These are phyloP conservation scores for Arxiozyma heterogenica DNA, from an alignment of 1,139 yeast genomes.

Conservation along the genomic window DNA sequence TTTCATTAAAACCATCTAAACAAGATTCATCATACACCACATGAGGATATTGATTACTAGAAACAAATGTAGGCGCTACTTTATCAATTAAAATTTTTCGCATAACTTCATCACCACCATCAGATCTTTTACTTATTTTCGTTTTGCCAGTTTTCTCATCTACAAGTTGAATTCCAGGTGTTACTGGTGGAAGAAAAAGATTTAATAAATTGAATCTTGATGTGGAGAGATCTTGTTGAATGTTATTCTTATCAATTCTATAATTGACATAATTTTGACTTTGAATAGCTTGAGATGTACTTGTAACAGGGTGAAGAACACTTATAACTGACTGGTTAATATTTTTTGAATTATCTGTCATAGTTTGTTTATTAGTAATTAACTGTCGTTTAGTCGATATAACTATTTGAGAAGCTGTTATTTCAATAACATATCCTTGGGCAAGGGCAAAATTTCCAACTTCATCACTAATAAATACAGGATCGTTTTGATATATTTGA, in stretches of 20 bases:
- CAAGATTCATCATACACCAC: slow-evolving; percentile 19
- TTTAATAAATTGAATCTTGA: slow-evolving; percentile 71
- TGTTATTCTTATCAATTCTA: slow-evolving; percentile 74
- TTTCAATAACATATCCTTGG: slow-evolving; percentile 45
- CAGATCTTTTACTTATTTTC: slow-evolving; percentile 21
- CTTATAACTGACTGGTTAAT: slow-evolving; percentile 8
- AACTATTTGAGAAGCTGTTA: slow-evolving; percentile 33
- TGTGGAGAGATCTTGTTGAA: slow-evolving; percentile 62
- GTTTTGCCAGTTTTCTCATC: slow-evolving; percentile 13
- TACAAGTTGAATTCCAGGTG: slow-evolving; percentile 6
- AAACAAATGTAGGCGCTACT: slow-evolving; percentile 37
- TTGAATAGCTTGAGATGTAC: slow-evolving; percentile 4
- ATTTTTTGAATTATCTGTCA: not conserved
- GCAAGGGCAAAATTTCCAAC: slow-evolving; percentile 68
- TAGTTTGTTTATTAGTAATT: slow-evolving; percentile 24
- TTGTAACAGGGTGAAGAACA: slow-evolving; percentile 10
- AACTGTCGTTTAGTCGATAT: slow-evolving; percentile 47
- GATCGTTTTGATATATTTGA: slow-evolving; percentile 45
- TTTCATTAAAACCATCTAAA: slow-evolving; percentile 42
- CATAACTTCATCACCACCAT: slow-evolving; percentile 45
- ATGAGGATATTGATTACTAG: slow-evolving; percentile 17
- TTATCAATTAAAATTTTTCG: slow-evolving; percentile 57
- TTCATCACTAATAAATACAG: slow-evolving; percentile 71
- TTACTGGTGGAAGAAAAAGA: slow-evolving; percentile 40
- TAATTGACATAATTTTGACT: slow-evolving; percentile 31